Evolutionary conservation across 2,329 filamentous ascomycete species (phyloP).

Genomic region (Colletotrichum trifolii): DNA sequence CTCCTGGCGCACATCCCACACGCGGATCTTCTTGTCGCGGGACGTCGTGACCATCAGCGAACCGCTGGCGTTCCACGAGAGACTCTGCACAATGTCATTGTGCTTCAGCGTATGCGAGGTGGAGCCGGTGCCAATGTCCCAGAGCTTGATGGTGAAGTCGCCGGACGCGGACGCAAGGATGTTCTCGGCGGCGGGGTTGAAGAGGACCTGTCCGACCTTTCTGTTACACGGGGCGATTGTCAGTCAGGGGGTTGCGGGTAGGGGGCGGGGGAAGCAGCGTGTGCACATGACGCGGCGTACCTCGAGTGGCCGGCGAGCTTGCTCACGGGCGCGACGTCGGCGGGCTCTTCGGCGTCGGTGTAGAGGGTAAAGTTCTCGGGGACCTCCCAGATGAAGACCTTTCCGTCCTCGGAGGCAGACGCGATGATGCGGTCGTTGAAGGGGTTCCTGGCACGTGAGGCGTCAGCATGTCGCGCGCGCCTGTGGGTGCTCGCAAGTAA

Average conservation of each 20-base stretch:
- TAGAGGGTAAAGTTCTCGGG: slow-evolving; percentile 87
- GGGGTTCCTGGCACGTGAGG: slow-evolving; percentile 74
- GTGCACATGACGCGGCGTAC: slow-evolving; percentile 56
- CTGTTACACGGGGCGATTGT: slow-evolving; percentile 55
- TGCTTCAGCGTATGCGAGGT: slow-evolving; percentile 82
- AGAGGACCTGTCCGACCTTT: slow-evolving; percentile 97
- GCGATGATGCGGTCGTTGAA: slow-evolving; percentile 95
- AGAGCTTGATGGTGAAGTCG: slow-evolving; percentile 94
- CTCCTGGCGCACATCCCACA: slow-evolving; percentile 98
- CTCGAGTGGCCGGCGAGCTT: slow-evolving; percentile 89
- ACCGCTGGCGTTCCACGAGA: slow-evolving; percentile 95
- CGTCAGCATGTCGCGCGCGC: slow-evolving; percentile 43
- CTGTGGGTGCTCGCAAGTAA: slow-evolving; percentile 8
- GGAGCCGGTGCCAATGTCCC: slow-evolving; percentile 88
- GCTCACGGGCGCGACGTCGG: slow-evolving; percentile 82
- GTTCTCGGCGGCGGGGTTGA: slow-evolving; percentile 96
- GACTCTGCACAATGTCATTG: slow-evolving; percentile 90
- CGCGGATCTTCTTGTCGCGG: slow-evolving; percentile 95
- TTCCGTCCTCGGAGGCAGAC: slow-evolving; percentile 95
- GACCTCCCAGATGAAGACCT: slow-evolving; percentile 97
- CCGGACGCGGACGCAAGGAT: slow-evolving; percentile 95
- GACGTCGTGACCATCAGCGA: slow-evolving; percentile 90
- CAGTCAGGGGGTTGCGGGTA: not conserved
- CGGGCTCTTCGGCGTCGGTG: slow-evolving; percentile 84
- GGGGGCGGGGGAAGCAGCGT: slow-evolving; percentile 26